Conservation (phyloP, 805 yeast species). For the Kregervanrija fluxuum region DNA sequence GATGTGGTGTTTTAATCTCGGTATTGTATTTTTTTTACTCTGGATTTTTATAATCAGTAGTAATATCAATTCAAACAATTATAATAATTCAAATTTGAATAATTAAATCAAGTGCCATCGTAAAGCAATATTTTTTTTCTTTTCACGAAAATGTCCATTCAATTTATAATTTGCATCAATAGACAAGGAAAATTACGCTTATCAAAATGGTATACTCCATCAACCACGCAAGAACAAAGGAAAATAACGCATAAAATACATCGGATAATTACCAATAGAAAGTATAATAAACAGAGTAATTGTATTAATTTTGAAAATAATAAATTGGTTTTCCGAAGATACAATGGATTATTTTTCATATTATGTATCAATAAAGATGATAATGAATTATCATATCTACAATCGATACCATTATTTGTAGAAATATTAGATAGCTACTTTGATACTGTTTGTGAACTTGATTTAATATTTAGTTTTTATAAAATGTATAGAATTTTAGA, state of each 20-base stretch:
- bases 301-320: slow-evolving; percentile 40
- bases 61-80: too few species aligned
- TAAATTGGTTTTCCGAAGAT: slow-evolving; percentile 77
- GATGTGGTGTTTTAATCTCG: too few species aligned
- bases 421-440: slow-evolving; percentile 83
- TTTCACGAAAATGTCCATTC: slow-evolving; percentile 62
- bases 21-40: too few species aligned
- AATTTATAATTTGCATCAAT: slow-evolving; percentile 75
- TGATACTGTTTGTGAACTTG: slow-evolving; percentile 89
- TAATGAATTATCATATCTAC: slow-evolving; percentile 76
- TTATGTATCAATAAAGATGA: slow-evolving; percentile 73
- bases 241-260: slow-evolving; percentile 59
- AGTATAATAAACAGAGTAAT: slow-evolving; percentile 63
- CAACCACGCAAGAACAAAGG: slow-evolving; percentile 37
- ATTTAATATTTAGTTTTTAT: slow-evolving; percentile 85
- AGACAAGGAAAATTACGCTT: slow-evolving; percentile 90
- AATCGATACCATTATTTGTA: slow-evolving; percentile 80
- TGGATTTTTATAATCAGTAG: too few species aligned
- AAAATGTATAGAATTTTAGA: slow-evolving; percentile 77
- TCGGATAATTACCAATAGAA: slow-evolving; percentile 72
- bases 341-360: slow-evolving; percentile 89
- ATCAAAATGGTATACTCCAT: slow-evolving; percentile 59
- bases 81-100: too few species aligned
- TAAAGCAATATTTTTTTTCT: neutral
- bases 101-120: too few species aligned